These are phyloP conservation scores for Trametes sanguinea DNA, from an alignment of 768 basidiomycete genomes.

Conservation along the genomic window DNA sequence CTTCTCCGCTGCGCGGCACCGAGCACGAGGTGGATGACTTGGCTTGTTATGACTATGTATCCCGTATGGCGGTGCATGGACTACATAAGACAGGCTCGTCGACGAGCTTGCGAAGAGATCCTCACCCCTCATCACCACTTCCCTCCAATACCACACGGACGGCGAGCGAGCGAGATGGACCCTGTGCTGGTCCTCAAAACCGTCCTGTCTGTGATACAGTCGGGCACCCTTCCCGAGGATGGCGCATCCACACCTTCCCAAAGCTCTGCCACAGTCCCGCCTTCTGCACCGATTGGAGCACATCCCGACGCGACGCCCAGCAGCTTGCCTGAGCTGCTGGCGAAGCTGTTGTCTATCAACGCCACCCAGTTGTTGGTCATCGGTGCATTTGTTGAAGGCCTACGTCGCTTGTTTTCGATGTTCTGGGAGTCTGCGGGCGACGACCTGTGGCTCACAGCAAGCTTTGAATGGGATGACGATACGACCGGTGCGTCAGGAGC, in stretches of 20 bases:
- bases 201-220: slow-evolving; percentile 15
- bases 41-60: background rate
- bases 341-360: slow-evolving; percentile 52
- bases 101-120: background rate
- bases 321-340: slow-evolving; percentile 32
- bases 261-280: slow-evolving; percentile 15
- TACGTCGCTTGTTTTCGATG: slow-evolving; percentile 47
- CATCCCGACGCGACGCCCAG: slow-evolving; percentile 1
- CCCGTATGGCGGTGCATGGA: background rate
- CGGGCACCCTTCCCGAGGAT: slow-evolving; percentile 7
- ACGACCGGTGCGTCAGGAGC: slow-evolving; percentile 48
- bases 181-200: slow-evolving; percentile 19
- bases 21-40: background rate
- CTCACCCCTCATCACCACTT: background rate
- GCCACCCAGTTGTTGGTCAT: slow-evolving; percentile 61
- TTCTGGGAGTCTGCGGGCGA: slow-evolving; percentile 47
- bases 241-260: slow-evolving; percentile 6
- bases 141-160: background rate
- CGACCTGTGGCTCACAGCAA: slow-evolving; percentile 63
- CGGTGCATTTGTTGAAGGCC: slow-evolving; percentile 61
- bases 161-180: slow-evolving; percentile 12
- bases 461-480: slow-evolving; percentile 59
- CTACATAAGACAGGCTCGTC: background rate
- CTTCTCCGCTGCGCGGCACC: background rate
- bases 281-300: slow-evolving; percentile 2